A percentile compares a stretch with the other conserved stretches of the same genome.
Evolutionary conservation across 768 basidiomycete genomes (phyloP).

Genomic region (Pisolithus orientalis): DNA sequence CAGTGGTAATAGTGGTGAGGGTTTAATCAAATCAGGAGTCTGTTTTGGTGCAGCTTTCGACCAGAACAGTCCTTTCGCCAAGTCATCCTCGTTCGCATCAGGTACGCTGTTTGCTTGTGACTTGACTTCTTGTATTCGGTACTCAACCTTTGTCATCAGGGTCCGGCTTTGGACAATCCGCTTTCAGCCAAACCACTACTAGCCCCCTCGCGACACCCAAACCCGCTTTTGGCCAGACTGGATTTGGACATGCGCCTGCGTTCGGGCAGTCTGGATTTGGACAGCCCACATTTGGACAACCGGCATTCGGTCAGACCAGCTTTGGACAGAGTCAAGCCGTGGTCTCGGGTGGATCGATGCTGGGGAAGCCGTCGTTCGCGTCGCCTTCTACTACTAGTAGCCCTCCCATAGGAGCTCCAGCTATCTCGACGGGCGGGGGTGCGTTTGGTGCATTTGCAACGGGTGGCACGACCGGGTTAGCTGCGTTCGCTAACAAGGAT

Average conservation of each 20-base stretch:
- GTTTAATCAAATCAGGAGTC: slow-evolving; percentile 27
- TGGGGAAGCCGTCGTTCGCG: slow-evolving; percentile 5
- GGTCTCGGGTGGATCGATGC: slow-evolving; percentile 14
- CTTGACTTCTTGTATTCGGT: slow-evolving; percentile 14
- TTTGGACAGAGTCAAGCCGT: neutral
- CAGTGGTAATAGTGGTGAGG: neutral
- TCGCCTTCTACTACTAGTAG: too few species aligned
- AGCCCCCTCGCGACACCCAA: neutral
- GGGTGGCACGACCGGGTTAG: slow-evolving; percentile 24
- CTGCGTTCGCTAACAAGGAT: slow-evolving; percentile 13
- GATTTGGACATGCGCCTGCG: slow-evolving; percentile 31
- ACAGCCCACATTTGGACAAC: slow-evolving; percentile 9
- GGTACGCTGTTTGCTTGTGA: slow-evolving; percentile 10
- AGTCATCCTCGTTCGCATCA: slow-evolving; percentile 16
- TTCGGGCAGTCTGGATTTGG: slow-evolving; percentile 34
- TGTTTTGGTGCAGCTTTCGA: slow-evolving; percentile 27
- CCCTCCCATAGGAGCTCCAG: slow-evolving; percentile 6
- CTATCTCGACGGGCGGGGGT: slow-evolving; percentile 18
- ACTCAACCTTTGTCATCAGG: slow-evolving; percentile 12
- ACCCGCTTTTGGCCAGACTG: slow-evolving; percentile 24
- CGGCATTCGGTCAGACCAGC: slow-evolving; percentile 8
- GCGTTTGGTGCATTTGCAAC: slow-evolving; percentile 34
- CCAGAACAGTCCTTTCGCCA: slow-evolving; percentile 22
- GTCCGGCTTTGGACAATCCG: slow-evolving; percentile 31
- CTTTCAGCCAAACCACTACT: slow-evolving; percentile 22